Base-by-base conservation (phyloP, 2,329 filamentous ascomycete species). In the Fusarium hainanense region DNA sequence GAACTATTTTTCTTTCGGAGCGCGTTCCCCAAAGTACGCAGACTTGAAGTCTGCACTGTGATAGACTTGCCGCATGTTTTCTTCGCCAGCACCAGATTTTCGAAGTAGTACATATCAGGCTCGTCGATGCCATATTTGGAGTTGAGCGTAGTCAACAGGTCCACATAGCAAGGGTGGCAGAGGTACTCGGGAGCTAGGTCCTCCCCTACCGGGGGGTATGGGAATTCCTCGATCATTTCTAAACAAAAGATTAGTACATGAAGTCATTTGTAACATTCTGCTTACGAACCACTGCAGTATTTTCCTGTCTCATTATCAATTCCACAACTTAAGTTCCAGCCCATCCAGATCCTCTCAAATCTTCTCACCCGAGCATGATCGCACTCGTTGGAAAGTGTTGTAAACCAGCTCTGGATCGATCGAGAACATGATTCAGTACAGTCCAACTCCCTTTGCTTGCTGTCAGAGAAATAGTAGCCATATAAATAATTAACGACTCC, bases 241-340 rank as follows among this genome's bases (percentile, higher is more conserved):
- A n/a, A n/a, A 6, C 21, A 21, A 21, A 3, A 21, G 21, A 21
- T 21, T 21, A 21, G 21, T 21, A 21, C 21, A 3, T 21, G 21
- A 21, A 21, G 21, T 21, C 21, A 21, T 21, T 21, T 21, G 21
- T 21, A 21, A 13, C 5, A 11, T n/a, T 37, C 6, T 37, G 1
- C 0, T 37, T 11, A 12, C 34, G 34, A 37, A 37, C 34, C 34
- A 37, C 34, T 37, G 34, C 34, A 37, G 2, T 12, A 37, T 11
- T 9, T 7, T 1, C 34, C 34, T 2, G 34, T 37, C 11, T 37
- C 6, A 0, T 0, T 12, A 6, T 37, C 34, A 0, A 6, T n/a
- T 9, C 2, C 34, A n/a, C 34, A 37, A 12, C 1, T 37, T 1
- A 37, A 18, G n/a, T 37, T 37, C 34, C 34, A 37, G 10, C 1